A percentile compares a stretch with the other conserved stretches of the same genome.
Conservation (phyloP, 441 rosid species). For the Bruguiera hainesii region DNA sequence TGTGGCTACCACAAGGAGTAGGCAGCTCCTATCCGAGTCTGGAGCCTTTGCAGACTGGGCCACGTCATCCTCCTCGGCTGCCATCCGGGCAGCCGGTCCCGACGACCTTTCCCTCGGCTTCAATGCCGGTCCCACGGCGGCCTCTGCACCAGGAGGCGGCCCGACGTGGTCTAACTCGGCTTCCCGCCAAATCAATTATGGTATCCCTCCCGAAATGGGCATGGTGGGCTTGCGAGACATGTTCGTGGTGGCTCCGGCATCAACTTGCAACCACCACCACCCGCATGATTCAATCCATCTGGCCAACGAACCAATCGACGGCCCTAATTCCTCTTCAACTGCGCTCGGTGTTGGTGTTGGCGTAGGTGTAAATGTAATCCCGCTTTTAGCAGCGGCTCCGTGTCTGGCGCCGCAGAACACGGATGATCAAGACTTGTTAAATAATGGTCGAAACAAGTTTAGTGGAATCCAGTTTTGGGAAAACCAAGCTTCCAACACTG, state of each 20-base stretch:
- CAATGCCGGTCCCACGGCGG: slow-evolving; percentile 64
- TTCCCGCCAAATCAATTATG: slow-evolving; percentile 42
- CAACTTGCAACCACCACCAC: slow-evolving; percentile 47
- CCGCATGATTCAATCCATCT: slow-evolving; percentile 34
- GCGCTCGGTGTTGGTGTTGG: slow-evolving; percentile 51
- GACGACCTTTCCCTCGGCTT: slow-evolving; percentile 97
- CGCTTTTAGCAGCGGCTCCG: slow-evolving; percentile 58
- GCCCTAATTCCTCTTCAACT: slow-evolving; percentile 42
- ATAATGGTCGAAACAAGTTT: slow-evolving; percentile 34
- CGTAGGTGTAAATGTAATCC: slow-evolving; percentile 76
- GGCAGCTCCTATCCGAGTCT: slow-evolving; percentile 66
- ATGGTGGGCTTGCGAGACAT: slow-evolving; percentile 70
- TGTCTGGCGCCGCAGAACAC: slow-evolving; percentile 40
- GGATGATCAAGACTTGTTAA: slow-evolving; percentile 49
- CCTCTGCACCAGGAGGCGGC: slow-evolving; percentile 35
- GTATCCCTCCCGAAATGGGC: slow-evolving; percentile 65
- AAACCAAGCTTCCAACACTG: slow-evolving; percentile 34
- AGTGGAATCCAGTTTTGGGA: slow-evolving; percentile 73
- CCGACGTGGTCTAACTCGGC: slow-evolving; percentile 40
- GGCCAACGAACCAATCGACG: slow-evolving; percentile 33
- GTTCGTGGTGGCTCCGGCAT: slow-evolving; percentile 74
- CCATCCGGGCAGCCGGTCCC: slow-evolving; percentile 56
- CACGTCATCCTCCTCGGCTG: slow-evolving; percentile 51
- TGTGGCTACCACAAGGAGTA: slow-evolving; percentile 98
- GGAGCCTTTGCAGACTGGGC: slow-evolving; percentile 95